Base-by-base conservation (phyloP, 2,329 filamentous ascomycete genomes). In the Talaromyces sp. region DNA sequence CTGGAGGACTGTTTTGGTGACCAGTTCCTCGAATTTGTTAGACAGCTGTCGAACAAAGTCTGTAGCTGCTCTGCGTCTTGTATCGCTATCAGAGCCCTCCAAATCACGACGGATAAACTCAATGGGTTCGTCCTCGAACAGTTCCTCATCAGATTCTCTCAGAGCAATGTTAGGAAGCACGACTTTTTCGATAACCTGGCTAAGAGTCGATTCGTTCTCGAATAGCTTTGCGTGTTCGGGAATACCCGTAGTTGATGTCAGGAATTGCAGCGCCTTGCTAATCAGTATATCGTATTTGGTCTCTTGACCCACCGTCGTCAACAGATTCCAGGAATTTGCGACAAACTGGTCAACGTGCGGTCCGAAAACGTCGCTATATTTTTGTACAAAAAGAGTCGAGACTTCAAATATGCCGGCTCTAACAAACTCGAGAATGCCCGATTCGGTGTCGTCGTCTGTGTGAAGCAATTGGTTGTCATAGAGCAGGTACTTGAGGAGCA, bases 81-180 rank as follows among this genome's bases (percentile, higher is more conserved):
- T 99, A 73, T 98, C 95, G 60, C 90, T 96, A 76, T 99, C 95
- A 1, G 95, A 97, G 6, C 95, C 95, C 75, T 99, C 95, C 55
- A 99, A 82, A 75, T 99, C 95, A 70, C 92, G 86, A 65, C 95
- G 86, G 71, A 99, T 99, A 73, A 96, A 99, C 76, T 99, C 95
- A 67, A 99, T 99, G 0, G 95, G 95, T 79, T 99, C 96, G 73
- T 99, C 96, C 73, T 99, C 95, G 69, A 99, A 98, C 67, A 96
- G 84, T 75, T 99, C 95, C 60, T 96, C 85, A 67, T 99, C 96
- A 0, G 93, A 95, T 70, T 97, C 95, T 67, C 96, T 87, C 63
- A 99, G 81, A 16, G 90, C 89, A 62, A 99, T 87, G 70, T 99
- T 99, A 9, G 95, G 94, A 66, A 99, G 79, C 61, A 99, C 91